Evolutionary conservation across 2,329 filamentous ascomycete genomes (phyloP).

Genomic region (Colletotrichum shisoi): DNA sequence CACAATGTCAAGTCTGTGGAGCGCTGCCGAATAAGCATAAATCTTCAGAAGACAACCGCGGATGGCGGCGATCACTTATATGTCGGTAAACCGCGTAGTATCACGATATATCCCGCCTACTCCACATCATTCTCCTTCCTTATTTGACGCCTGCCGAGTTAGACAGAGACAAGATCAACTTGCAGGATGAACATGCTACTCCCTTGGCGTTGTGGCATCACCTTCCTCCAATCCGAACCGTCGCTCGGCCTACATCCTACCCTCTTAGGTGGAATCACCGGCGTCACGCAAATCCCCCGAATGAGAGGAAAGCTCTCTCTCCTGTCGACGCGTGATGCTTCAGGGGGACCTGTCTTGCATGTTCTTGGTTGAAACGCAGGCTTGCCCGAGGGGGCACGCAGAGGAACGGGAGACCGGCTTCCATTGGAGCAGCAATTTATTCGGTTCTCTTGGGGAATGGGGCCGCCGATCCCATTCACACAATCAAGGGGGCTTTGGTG

Average conservation of each 20-base stretch:
- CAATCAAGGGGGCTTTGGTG: background rate
- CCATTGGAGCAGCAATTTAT: constrained; percentile 32
- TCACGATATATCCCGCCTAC: background rate
- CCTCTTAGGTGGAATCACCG: constrained; percentile 6
- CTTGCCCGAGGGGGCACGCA: background rate
- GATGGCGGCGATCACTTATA: constrained; percentile 14
- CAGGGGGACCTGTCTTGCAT: background rate
- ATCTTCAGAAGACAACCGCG: background rate
- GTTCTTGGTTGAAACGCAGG: constrained; percentile 1
- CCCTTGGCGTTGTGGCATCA: constrained; percentile 5
- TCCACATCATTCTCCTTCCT: background rate
- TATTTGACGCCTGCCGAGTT: background rate
- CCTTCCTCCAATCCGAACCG: background rate
- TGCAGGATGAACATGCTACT: background rate
- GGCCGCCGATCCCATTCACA: constrained; percentile 10
- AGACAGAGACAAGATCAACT: background rate
- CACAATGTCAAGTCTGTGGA: background rate
- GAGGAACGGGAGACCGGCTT: background rate
- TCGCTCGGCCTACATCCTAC: background rate
- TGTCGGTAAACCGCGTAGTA: background rate
- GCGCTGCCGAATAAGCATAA: constrained; percentile 1
- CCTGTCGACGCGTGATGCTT: constrained; percentile 2
- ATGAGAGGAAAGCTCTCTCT: constrained; percentile 1
- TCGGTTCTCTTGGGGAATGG: constrained; percentile 1
- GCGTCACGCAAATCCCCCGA: constrained; percentile 15